Evolutionary conservation across 148 eudicot genomes (phyloP).

Genomic region (Rhododendron ferrugineum): DNA sequence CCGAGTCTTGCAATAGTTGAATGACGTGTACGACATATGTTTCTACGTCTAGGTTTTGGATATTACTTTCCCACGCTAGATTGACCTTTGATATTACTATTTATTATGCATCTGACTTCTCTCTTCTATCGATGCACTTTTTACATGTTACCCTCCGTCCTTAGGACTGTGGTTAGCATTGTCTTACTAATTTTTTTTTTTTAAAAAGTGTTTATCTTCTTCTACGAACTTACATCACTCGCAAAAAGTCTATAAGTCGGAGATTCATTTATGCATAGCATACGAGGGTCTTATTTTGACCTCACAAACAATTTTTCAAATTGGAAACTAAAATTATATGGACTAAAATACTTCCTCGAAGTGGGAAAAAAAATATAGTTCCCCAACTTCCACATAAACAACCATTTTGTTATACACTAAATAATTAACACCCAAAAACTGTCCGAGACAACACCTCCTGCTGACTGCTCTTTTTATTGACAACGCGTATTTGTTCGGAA

Average conservation of each 20-base stretch:
- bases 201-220: background rate
- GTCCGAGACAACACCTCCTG: conserved; percentile 6
- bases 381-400: background rate
- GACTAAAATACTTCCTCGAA: background rate
- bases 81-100: too few relatives aligned
- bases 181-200: too few relatives aligned
- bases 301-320: background rate
- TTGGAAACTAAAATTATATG: background rate
- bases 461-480: conserved; percentile 14
- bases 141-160: too few relatives aligned
- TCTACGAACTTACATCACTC: background rate
- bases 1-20: background rate
- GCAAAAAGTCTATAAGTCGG: background rate
- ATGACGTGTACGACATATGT: too few relatives aligned
- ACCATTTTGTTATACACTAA: background rate
- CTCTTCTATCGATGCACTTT: too few relatives aligned
- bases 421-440: background rate
- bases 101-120: too few relatives aligned
- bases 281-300: background rate
- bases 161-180: too few relatives aligned
- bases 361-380: too few relatives aligned
- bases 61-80: too few relatives aligned
- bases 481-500: conserved; percentile 14
- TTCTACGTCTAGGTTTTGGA: too few relatives aligned
- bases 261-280: background rate